phyloP scores from a whole-genome alignment of 2,329 filamentous ascomycete genomes.

The Chaetomiaceae sp. region DNA sequence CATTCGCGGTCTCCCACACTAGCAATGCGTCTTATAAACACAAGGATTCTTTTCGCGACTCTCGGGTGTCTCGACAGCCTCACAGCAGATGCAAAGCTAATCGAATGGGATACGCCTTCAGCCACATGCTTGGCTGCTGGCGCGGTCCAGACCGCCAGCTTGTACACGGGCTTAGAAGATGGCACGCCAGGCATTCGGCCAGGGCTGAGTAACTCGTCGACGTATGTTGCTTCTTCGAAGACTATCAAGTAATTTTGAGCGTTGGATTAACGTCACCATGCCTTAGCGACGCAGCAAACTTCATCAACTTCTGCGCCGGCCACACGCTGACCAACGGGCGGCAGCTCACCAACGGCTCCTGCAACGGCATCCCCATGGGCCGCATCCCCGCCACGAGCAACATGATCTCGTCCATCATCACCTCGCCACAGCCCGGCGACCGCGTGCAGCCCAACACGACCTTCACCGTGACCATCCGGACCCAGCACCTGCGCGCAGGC shows the following conservation, averaged over 20 bases:
- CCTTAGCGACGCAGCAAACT: constrained; percentile 37
- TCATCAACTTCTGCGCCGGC: constrained; percentile 54
- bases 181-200: constrained; percentile 24
- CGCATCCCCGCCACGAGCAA: constrained; percentile 43
- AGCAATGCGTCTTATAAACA: too few relatives aligned
- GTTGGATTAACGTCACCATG: too few relatives aligned
- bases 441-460: constrained; percentile 33
- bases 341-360: constrained; percentile 44
- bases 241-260: too few relatives aligned
- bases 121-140: constrained; percentile 29
- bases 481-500: constrained; percentile 44
- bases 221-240: too few relatives aligned
- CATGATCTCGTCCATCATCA: constrained; percentile 52
- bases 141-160: constrained; percentile 38
- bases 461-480: constrained; percentile 44
- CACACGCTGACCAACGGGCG: constrained; percentile 49
- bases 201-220: constrained; percentile 37
- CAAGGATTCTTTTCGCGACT: too few relatives aligned
- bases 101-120: too few relatives aligned
- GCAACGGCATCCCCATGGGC: constrained; percentile 55
- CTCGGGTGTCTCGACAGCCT: too few relatives aligned
- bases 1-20: too few relatives aligned
- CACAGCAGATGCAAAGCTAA: neutral
- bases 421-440: constrained; percentile 37
- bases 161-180: constrained; percentile 33